A percentile compares a stretch with the other conserved stretches of the same genome.
Conservation (phyloP, 2,329 filamentous ascomycete species). For the Orbilia javanica region DNA sequence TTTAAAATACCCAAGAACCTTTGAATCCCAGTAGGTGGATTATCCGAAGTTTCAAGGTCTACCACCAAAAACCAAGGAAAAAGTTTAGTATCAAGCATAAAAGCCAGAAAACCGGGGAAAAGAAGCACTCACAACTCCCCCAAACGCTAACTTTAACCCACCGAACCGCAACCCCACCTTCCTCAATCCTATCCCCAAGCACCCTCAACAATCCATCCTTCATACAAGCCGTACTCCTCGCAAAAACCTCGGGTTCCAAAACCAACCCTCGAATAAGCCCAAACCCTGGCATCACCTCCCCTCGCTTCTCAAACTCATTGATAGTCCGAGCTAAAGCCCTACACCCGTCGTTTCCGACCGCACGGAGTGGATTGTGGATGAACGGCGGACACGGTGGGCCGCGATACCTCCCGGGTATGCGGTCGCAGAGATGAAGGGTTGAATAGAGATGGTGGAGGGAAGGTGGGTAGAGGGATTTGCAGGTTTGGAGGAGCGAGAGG, state of each 20-base stretch:
- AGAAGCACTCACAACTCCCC: slow-evolving; percentile 45
- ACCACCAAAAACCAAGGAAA: too few relatives aligned
- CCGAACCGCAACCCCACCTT: slow-evolving; percentile 22
- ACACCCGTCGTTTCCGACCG: slow-evolving; percentile 45
- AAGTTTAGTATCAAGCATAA: not conserved
- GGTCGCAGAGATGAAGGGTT: slow-evolving; percentile 48
- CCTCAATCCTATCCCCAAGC: slow-evolving; percentile 37
- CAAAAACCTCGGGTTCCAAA: slow-evolving; percentile 47
- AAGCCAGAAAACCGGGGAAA: not conserved
- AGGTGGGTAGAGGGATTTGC: slow-evolving; percentile 36
- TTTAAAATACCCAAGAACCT: slow-evolving; percentile 39
- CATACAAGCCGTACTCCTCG: slow-evolving; percentile 39
- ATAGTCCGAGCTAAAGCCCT: slow-evolving; percentile 19
- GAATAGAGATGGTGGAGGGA: slow-evolving; percentile 44
- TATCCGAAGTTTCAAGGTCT: slow-evolving; percentile 41
- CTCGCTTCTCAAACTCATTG: slow-evolving; percentile 9
- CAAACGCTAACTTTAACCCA: slow-evolving; percentile 55
- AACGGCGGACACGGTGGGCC: slow-evolving; percentile 54
- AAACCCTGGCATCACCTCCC: slow-evolving; percentile 25
- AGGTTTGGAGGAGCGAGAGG: slow-evolving; percentile 44
- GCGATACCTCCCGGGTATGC: slow-evolving; percentile 30
- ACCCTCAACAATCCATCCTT: slow-evolving; percentile 33
- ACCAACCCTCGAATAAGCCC: slow-evolving; percentile 37
- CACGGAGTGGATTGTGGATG: slow-evolving; percentile 17
- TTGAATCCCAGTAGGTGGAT: slow-evolving; percentile 29